Evolutionary conservation across 1,284 basidiomycete species (phyloP), one percentile per base, ranked within the genome.

Genomic region (Trichosporon faecale): DNA sequence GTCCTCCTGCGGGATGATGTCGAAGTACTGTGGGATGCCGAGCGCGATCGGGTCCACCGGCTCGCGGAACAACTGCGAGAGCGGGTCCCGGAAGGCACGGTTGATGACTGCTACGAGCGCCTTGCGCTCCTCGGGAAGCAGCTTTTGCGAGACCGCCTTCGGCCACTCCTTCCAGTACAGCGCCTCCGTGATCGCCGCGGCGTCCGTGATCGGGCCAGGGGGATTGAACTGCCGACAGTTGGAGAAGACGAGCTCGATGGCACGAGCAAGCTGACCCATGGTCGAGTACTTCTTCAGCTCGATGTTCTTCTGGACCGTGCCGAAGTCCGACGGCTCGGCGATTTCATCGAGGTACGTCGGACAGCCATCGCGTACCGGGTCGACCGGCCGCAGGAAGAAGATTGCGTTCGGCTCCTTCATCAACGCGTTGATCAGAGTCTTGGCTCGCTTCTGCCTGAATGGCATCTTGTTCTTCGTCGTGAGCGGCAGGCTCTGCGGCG

Each of bases 341-440:
- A 99, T 98, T 84, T 98, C 97, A 11, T 97, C 89, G 70, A 92
- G 89, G 81, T 99, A 99, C 91, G 93, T 94, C 52, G 92, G 94
- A 82, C 91, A 95, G 31, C 90, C 93, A 83, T 91, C 92, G 65
- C 84, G 80, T 6, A 91, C 83, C 0, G 95, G 91, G 82, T 99
- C 92, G 16, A 99, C 96, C 1, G 96, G 94, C 21, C 87, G 86
- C 52, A 88, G 79, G 85, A 99, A 99, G 31, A 96, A 91, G 33
- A 84, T 81, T 14, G 90, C 88, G 76, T 93, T 90, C 0, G 90
- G 88, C 35, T 91, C 82, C 79, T 89, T 92, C 70, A 85, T 82
- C 31, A 98, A 78, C 31, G 77, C 84, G 77, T 88, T 89, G 73
- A 98, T 77, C 27, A 96, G 80, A 1, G 90, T 88, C 79, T 88